Evolutionary conservation across 2,329 filamentous ascomycete genomes (phyloP).

Genomic region (Samsoniella hepiali): DNA sequence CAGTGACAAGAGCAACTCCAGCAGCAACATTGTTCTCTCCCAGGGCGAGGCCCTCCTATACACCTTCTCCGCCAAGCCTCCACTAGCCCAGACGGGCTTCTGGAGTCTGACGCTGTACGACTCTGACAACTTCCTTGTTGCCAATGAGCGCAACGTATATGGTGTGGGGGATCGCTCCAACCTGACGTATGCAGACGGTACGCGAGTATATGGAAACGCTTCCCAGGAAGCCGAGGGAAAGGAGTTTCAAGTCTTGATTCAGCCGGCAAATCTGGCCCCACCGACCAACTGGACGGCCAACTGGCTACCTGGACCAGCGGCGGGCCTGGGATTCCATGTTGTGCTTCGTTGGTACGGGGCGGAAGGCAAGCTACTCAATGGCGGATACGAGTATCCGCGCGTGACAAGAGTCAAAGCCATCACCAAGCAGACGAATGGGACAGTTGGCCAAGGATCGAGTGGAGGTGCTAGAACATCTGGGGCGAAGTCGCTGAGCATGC

Average conservation of each 20-base stretch:
- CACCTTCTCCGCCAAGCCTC: constrained; percentile 20
- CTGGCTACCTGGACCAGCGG: constrained; percentile 16
- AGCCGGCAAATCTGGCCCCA: constrained; percentile 26
- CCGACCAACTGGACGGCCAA: constrained; percentile 28
- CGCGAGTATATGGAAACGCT: constrained; percentile 12
- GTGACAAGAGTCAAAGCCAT: neutral
- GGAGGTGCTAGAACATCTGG: neutral
- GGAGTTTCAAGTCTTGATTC: constrained; percentile 29
- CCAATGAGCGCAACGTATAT: constrained; percentile 26
- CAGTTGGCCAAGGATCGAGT: neutral
- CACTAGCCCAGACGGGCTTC: constrained; percentile 21
- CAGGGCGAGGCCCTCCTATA: constrained; percentile 17
- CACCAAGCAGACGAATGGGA: neutral
- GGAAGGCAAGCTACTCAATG: neutral
- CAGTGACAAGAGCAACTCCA: neutral
- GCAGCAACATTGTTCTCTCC: neutral
- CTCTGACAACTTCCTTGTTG: constrained; percentile 24
- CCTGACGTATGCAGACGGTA: constrained; percentile 28
- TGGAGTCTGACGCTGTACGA: constrained; percentile 30
- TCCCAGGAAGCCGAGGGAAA: neutral
- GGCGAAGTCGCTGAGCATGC: neutral
- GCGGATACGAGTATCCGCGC: constrained; percentile 1
- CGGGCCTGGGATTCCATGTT: neutral
- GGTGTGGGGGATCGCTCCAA: constrained; percentile 27
- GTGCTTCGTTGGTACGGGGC: constrained; percentile 4